Evolutionary conservation across 148 eudicot genomes (phyloP).

Genomic region (Rheum nobile): DNA sequence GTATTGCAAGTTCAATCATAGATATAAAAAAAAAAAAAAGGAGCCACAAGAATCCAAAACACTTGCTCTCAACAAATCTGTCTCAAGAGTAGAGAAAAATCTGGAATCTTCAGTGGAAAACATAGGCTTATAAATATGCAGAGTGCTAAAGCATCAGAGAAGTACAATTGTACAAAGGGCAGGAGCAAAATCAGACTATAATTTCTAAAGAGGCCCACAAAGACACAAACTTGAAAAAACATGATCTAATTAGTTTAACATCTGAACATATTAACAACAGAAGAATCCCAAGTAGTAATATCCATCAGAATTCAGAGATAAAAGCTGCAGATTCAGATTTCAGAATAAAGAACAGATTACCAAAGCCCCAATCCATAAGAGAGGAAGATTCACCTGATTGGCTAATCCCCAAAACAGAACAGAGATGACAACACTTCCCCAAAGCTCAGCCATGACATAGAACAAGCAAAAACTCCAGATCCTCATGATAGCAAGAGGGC

Average conservation of each 20-base stretch:
- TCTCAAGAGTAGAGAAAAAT: background rate
- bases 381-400: constrained; percentile 60
- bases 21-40: background rate
- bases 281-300: background rate
- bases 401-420: constrained; percentile 99
- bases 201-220: background rate
- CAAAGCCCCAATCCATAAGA: background rate
- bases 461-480: constrained; percentile 99
- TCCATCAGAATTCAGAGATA: background rate
- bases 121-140: background rate
- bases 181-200: background rate
- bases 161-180: background rate
- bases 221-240: background rate
- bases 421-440: constrained; percentile 98
- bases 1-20: background rate
- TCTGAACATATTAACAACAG: background rate
- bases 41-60: background rate
- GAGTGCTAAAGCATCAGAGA: background rate
- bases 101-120: background rate
- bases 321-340: background rate
- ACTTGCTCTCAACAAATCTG: background rate
- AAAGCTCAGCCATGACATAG: constrained; percentile 99
- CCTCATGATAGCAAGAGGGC: constrained; percentile 95
- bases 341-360: background rate
- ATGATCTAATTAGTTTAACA: background rate